Evolutionary conservation across 2,329 filamentous ascomycete genomes (phyloP), one percentile per base, ranked within the genome.

Genomic region (Clarireedia homoeocarpa): DNA sequence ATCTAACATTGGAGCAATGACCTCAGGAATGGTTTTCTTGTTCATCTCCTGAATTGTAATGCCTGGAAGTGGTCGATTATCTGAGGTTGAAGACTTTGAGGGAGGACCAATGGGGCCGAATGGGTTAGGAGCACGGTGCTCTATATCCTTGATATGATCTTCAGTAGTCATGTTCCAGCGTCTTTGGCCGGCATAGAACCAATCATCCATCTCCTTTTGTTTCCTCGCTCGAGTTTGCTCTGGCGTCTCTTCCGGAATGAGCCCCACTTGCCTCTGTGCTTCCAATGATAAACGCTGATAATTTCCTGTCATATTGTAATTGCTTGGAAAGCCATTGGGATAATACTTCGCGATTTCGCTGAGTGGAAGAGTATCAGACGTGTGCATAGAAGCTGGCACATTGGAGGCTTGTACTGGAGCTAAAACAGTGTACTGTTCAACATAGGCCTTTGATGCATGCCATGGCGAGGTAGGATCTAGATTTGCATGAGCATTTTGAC

Each of bases 151-250:
- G 23, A 65, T 58, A 42, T 63, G 59, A 36, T 67, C 64, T 6
- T 65, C 61, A 12, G 48, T 51, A 7, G 58, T 62, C 64, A 67
- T 66, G 6, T 46, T 60, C 48, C 59, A 66, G 27, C 62, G 60
- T 54, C 63, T 55, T 26, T 68, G 65, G 10, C 67, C 66, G 24
- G 48, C 46, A 36, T 69, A 69, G 48, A 68, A 67, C 58, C 59
- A 62, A 24, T 68, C 59, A 51, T 67, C 62, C 15, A 62, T 46
- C 24, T 62, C 53, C 26, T 60, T 52, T 23, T 48, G 50, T n/a
- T 53, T 58, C 23, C 59, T 40, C 36, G 49, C 53, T 24, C 40
- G 46, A 48, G 63, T 51, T 27, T 48, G 38, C 36, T 51, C 39
- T 4, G 26, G 44, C 15, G 36, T 20, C 17, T 56, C 23, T 14